Evolutionary conservation across 352 stramenopile genomes (phyloP).

Genomic region (Phytophthora hybrid): DNA sequence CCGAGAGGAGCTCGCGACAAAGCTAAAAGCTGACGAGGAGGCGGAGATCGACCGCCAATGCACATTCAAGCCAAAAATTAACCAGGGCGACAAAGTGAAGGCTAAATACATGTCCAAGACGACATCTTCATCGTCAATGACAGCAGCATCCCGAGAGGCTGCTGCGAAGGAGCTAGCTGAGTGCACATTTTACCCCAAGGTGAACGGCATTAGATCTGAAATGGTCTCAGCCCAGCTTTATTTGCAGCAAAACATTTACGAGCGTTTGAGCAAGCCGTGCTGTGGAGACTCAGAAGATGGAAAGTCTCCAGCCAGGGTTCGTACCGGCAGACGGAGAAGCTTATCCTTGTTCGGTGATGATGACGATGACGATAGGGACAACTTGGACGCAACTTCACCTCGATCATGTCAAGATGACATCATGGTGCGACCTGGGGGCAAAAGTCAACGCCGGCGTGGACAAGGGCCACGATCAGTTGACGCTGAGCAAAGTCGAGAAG

Average conservation of each 20-base stretch:
- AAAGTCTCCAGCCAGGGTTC: constrained; percentile 29
- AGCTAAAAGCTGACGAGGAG: constrained; percentile 75
- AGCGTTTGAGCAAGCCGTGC: constrained; percentile 78
- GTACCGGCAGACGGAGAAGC: constrained; percentile 36
- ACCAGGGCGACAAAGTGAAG: constrained; percentile 67
- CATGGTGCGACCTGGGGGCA: constrained; percentile 43
- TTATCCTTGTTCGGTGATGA: constrained; percentile 46
- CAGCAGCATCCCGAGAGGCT: constrained; percentile 64
- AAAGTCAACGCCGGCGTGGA: constrained; percentile 18
- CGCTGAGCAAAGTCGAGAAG: constrained; percentile 47
- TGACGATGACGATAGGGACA: constrained; percentile 42
- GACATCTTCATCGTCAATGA: constrained; percentile 49
- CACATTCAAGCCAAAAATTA: constrained; percentile 79
- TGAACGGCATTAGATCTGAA: constrained; percentile 75
- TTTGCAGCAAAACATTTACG: constrained; percentile 87
- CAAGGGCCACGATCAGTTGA: constrained; percentile 67
- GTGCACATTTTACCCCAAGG: constrained; percentile 83
- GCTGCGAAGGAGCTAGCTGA: constrained; percentile 70
- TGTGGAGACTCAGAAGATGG: constrained; percentile 29
- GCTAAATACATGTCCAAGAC: constrained; percentile 77
- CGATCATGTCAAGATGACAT: constrained; percentile 63
- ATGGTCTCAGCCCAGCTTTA: constrained; percentile 89
- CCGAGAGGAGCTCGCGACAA: constrained; percentile 70
- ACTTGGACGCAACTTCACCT: constrained; percentile 29
- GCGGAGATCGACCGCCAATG: constrained; percentile 76